These are phyloP conservation scores for Crataegus laevigata DNA, from an alignment of 306 rosid genomes.

Conservation along the genomic window DNA sequence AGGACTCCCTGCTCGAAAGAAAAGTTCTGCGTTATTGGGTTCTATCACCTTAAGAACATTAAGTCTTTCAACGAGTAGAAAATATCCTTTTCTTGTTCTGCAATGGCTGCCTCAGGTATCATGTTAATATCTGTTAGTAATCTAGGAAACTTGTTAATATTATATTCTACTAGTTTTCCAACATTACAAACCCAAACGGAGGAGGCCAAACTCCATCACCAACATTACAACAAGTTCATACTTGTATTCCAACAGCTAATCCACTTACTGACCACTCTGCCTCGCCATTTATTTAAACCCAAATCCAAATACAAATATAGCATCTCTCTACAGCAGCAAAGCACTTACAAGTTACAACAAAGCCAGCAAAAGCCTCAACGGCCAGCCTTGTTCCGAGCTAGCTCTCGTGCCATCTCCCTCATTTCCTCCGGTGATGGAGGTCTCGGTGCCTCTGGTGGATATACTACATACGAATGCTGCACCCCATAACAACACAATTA, in stretches of 20 bases:
- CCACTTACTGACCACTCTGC: neutral
- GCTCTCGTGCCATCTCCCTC: slow-evolving; percentile 69
- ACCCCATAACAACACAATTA: slow-evolving; percentile 1
- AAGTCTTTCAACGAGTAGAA: too few species aligned
- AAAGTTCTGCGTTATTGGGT: too few species aligned
- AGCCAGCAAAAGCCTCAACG: slow-evolving; percentile 41
- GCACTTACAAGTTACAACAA: slow-evolving; percentile 1
- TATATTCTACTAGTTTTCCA: too few species aligned
- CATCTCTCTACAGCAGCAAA: neutral
- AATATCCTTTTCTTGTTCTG: too few species aligned
- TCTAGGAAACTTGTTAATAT: too few species aligned
- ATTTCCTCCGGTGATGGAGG: slow-evolving; percentile 84
- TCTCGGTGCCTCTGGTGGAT: slow-evolving; percentile 63
- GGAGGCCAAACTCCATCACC: neutral
- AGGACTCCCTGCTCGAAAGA: too few species aligned
- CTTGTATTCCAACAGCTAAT: neutral
- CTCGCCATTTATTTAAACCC: neutral
- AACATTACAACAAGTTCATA: neutral
- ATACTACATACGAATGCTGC: slow-evolving; percentile 60
- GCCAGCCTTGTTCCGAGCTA: slow-evolving; percentile 53
- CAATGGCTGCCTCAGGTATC: too few species aligned
- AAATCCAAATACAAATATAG: neutral
- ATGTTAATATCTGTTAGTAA: too few species aligned
- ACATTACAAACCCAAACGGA: neutral
- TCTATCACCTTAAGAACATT: too few species aligned